phyloP scores from a whole-genome alignment of 306 rosid genomes.

The Carpinus viminea region DNA sequence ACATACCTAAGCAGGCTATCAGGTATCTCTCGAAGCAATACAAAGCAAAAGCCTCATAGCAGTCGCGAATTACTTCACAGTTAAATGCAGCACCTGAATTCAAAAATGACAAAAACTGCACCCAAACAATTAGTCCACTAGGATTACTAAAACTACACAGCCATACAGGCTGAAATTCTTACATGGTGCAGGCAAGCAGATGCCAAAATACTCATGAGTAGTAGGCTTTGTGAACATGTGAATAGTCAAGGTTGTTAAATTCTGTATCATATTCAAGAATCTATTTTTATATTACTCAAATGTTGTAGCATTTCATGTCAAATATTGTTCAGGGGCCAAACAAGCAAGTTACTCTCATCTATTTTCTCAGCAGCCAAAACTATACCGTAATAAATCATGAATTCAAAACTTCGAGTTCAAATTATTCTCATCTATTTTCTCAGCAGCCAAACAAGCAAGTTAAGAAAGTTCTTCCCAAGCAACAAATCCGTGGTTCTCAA shows the following conservation, averaged over 20 bases:
- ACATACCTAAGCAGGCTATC: constrained; percentile 95
- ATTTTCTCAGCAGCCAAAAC: no score
- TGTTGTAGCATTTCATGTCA: background rate
- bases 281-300: background rate
- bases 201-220: background rate
- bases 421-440: background rate
- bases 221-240: background rate
- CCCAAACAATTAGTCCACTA: constrained; percentile 16
- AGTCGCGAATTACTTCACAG: constrained; percentile 90
- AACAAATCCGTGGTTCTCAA: background rate
- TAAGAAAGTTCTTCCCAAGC: background rate
- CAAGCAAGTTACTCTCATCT: no score
- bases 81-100: constrained; percentile 90
- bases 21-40: constrained; percentile 98
- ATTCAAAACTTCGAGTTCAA: background rate
- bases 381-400: background rate
- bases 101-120: constrained; percentile 88
- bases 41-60: constrained; percentile 97
- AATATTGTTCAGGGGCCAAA: no score
- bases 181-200: background rate
- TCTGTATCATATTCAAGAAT: background rate
- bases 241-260: background rate
- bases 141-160: background rate
- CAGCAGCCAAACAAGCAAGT: background rate
- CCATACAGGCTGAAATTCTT: background rate